phyloP scores from a whole-genome alignment of 768 basidiomycete species.

The Sporobolomyces phaffii region DNA sequence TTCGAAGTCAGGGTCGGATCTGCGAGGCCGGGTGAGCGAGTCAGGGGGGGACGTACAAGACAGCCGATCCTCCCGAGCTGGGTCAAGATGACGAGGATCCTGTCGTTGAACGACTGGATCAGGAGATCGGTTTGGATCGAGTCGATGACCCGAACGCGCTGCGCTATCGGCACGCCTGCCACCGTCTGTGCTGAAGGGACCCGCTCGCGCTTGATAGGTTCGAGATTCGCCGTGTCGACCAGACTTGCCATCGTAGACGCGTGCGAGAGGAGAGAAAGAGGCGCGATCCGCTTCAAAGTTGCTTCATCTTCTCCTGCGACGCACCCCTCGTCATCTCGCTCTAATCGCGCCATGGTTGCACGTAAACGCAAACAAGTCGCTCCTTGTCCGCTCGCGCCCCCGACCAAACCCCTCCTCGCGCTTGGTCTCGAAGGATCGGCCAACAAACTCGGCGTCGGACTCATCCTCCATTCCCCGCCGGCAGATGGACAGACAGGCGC shows the following conservation, averaged over 20 bases:
- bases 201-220: neutral
- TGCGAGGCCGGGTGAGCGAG: too few species aligned
- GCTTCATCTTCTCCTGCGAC: neutral
- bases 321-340: too few species aligned
- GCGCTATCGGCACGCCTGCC: conserved; percentile 51
- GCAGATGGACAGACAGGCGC: neutral
- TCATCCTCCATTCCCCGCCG: conserved; percentile 68
- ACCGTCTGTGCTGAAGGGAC: neutral
- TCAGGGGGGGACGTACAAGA: conserved; percentile 56
- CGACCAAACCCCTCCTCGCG: conserved; percentile 53
- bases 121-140: conserved; percentile 66
- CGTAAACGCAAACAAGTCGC: neutral
- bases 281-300: neutral
- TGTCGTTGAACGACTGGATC: conserved; percentile 71
- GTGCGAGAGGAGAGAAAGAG: neutral
- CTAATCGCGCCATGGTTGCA: neutral
- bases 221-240: conserved; percentile 28
- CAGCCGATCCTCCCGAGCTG: conserved; percentile 86
- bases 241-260: conserved; percentile 10
- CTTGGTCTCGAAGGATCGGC: conserved; percentile 96
- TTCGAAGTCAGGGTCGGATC: too few species aligned
- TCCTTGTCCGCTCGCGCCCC: conserved; percentile 14
- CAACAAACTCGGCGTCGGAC: conserved; percentile 91
- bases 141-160: conserved; percentile 54
- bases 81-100: conserved; percentile 76